Evolutionary conservation across 129 eudicot genomes (phyloP).

Genomic region (Ambrosia trifida): DNA sequence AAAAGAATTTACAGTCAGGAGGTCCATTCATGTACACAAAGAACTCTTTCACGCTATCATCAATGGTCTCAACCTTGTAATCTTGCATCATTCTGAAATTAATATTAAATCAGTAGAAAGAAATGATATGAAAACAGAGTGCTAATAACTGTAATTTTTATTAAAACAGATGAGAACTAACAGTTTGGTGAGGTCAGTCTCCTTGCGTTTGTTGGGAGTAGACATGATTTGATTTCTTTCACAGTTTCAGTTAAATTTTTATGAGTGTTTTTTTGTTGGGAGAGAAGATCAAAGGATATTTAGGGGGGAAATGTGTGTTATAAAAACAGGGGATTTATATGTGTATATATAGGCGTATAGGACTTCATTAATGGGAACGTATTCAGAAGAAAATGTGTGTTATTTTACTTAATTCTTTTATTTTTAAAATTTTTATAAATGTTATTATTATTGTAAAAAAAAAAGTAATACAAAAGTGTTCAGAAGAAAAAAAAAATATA

Average conservation of each 20-base stretch:
- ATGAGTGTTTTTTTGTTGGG: background rate
- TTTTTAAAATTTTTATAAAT: too few species aligned
- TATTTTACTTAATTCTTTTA: too few species aligned
- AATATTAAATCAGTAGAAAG: too few species aligned
- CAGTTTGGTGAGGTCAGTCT: slow-evolving; percentile 43
- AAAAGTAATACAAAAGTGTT: too few species aligned
- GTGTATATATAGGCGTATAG: too few species aligned
- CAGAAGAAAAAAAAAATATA: too few species aligned
- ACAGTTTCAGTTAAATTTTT: background rate
- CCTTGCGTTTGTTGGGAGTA: slow-evolving; percentile 43
- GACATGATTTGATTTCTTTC: slow-evolving; percentile 25
- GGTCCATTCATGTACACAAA: slow-evolving; percentile 2
- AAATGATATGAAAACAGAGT: background rate
- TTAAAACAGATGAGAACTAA: background rate
- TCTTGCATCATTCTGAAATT: slow-evolving; percentile 2
- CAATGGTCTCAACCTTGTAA: slow-evolving; percentile 6
- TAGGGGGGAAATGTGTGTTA: background rate
- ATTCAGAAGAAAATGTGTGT: too few species aligned
- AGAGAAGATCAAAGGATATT: background rate
- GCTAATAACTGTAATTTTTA: background rate
- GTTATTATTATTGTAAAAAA: too few species aligned
- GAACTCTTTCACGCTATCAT: background rate
- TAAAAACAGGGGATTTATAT: background rate
- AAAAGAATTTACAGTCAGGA: slow-evolving; percentile 3
- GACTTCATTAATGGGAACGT: background rate